Evolutionary conservation across 1,284 basidiomycete species (phyloP).

Genomic region (Cryptococcus floricola): DNA sequence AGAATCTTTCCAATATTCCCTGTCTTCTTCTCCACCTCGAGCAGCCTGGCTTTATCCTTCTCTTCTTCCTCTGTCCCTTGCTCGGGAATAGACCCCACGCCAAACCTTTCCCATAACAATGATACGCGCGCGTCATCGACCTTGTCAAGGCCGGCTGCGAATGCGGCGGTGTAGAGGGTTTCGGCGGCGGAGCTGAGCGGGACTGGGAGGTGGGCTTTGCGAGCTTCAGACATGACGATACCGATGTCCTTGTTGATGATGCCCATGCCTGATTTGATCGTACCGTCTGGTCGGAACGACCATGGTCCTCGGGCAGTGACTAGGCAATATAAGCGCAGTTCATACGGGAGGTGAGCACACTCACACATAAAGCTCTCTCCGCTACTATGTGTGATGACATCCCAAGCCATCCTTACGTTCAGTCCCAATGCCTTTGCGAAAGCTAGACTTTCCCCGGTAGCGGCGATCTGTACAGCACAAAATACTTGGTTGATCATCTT

Average conservation of each 20-base stretch:
- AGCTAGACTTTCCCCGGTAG: slow-evolving; percentile 40
- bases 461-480: slow-evolving; percentile 36
- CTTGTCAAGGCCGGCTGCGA: slow-evolving; percentile 29
- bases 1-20: no score
- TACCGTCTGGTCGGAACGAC: slow-evolving; percentile 32
- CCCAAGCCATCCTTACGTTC: slow-evolving; percentile 38
- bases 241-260: slow-evolving; percentile 43
- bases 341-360: not conserved
- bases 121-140: slow-evolving; percentile 36
- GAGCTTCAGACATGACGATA: slow-evolving; percentile 43
- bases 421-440: slow-evolving; percentile 42
- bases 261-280: slow-evolving; percentile 41
- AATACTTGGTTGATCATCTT: slow-evolving; percentile 46
- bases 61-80: slow-evolving; percentile 28
- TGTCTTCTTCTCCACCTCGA: slow-evolving; percentile 8
- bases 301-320: slow-evolving; percentile 25
- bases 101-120: slow-evolving; percentile 40
- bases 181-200: slow-evolving; percentile 37
- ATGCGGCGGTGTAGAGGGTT: slow-evolving; percentile 35
- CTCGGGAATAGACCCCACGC: slow-evolving; percentile 25
- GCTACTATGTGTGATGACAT: slow-evolving; percentile 34
- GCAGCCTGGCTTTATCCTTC: slow-evolving; percentile 24
- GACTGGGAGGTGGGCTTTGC: slow-evolving; percentile 27
- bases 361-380: slow-evolving; percentile 48
- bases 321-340: not conserved